Percentiles rank a stretch among this genome's conserved stretches.
Conservation (phyloP, 768 basidiomycete species). For the Tulasnella sp. region DNA sequence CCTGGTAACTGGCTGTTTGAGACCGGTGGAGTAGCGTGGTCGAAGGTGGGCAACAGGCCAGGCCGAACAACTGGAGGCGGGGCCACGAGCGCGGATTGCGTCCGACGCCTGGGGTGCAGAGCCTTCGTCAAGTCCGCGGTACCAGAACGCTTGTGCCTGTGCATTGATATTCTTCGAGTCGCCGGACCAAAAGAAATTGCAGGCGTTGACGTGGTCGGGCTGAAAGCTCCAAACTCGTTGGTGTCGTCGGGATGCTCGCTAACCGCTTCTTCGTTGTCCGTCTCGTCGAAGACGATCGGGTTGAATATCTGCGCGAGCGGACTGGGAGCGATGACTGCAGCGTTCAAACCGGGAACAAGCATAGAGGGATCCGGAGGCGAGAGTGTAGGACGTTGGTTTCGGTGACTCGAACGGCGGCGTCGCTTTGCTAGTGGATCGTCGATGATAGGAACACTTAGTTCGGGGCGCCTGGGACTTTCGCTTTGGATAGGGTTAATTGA, state of each 20-base stretch:
- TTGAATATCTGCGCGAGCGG: constrained; percentile 75
- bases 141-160: constrained; percentile 2
- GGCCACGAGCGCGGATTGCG: constrained; percentile 19
- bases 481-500: constrained; percentile 30
- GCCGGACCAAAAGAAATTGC: constrained; percentile 19
- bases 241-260: constrained; percentile 4
- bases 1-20: background rate
- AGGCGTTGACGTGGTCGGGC: background rate
- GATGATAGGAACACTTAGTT: background rate
- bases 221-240: constrained; percentile 6
- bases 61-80: background rate
- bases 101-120: background rate
- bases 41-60: background rate
- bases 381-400: constrained; percentile 29
- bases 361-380: constrained; percentile 31
- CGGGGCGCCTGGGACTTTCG: constrained; percentile 34
- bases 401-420: constrained; percentile 16
- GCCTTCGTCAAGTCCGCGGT: background rate
- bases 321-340: constrained; percentile 43
- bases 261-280: constrained; percentile 2
- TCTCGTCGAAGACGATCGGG: constrained; percentile 48
- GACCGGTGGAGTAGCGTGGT: background rate
- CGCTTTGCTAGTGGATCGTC: background rate
- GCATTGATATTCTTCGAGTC: constrained; percentile 20
- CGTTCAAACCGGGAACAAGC: constrained; percentile 41